These are phyloP conservation scores for Carallia pectinifolia DNA, from an alignment of 345 rosid species.

Conservation along the genomic window DNA sequence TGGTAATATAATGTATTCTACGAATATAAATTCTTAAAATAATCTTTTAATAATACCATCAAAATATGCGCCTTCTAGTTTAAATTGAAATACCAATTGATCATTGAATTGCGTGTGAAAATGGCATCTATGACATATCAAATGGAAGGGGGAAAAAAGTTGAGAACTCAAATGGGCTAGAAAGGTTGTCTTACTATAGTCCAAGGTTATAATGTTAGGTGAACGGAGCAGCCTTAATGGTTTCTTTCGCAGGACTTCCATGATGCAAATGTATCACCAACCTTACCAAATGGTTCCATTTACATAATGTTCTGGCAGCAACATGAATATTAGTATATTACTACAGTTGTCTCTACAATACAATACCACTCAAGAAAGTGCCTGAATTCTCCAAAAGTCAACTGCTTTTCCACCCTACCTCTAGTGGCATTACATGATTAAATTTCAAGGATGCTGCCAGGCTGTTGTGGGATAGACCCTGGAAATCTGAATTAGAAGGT, in stretches of 20 bases:
- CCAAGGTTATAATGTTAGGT: neutral
- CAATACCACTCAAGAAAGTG: neutral
- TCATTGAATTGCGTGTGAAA: too few relatives aligned
- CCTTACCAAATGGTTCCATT: constrained; percentile 11
- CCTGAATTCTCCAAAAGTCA: too few relatives aligned
- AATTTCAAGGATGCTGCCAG: too few relatives aligned
- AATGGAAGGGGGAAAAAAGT: neutral
- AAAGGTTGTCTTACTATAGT: neutral
- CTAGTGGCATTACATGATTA: too few relatives aligned
- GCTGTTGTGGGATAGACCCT: too few relatives aligned
- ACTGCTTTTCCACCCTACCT: too few relatives aligned
- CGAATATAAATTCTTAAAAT: too few relatives aligned
- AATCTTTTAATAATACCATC: too few relatives aligned
- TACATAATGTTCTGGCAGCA: neutral
- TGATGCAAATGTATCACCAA: constrained; percentile 16
- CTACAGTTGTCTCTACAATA: constrained; percentile 13
- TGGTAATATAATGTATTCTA: too few relatives aligned
- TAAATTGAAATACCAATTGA: neutral
- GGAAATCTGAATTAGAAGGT: neutral
- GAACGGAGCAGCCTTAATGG: neutral
- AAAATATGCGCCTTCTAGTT: neutral
- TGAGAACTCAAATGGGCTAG: neutral
- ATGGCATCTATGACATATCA: too few relatives aligned
- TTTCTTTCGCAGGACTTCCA: constrained; percentile 4
- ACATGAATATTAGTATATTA: neutral